phyloP scores from a whole-genome alignment of 441 rosid genomes.

The Gossypium gossypioides region DNA sequence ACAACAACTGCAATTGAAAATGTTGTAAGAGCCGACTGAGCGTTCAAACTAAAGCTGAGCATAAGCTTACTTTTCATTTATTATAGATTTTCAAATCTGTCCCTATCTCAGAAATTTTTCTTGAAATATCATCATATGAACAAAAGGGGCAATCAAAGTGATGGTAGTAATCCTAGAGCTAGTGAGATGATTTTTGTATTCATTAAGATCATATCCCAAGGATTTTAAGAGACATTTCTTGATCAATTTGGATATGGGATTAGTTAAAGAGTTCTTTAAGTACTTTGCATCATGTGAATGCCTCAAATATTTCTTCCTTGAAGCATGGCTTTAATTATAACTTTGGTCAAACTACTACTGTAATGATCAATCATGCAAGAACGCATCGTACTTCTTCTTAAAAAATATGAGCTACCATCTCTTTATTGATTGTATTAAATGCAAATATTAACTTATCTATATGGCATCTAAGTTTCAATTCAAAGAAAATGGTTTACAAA shows the following conservation, averaged over 20 bases:
- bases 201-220: neutral
- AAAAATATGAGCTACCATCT: neutral
- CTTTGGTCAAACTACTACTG: neutral
- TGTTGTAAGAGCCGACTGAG: neutral
- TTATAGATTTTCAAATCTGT: neutral
- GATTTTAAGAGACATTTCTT: slow-evolving; percentile 1
- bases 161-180: neutral
- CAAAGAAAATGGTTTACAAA: neutral
- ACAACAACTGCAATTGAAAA: neutral
- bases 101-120: neutral
- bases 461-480: slow-evolving; percentile 3
- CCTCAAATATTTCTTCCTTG: neutral
- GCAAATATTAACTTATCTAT: neutral
- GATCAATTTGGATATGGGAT: neutral
- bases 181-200: neutral
- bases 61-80: neutral
- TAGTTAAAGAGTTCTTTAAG: neutral
- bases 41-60: neutral
- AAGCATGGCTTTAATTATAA: neutral
- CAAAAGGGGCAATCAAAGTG: neutral
- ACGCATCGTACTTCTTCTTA: neutral
- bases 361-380: neutral
- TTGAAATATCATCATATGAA: neutral
- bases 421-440: neutral
- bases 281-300: neutral